Base-by-base conservation (phyloP, 2,329 filamentous ascomycete genomes). In the Penicillium sp. region DNA sequence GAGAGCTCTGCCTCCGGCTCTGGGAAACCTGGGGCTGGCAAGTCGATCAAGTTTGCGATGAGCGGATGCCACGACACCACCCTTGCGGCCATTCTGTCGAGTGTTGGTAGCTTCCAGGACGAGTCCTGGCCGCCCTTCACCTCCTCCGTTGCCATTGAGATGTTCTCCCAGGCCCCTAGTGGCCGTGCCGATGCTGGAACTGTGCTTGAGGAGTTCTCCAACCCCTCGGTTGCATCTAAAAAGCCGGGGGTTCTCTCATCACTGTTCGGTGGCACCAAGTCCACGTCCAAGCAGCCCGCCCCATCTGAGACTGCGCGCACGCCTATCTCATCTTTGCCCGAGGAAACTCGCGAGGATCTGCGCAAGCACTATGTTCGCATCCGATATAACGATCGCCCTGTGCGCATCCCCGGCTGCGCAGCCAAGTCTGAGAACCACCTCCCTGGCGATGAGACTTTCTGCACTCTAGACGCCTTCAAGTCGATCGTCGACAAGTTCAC, bases 31-130 rank as follows among this genome's bases (percentile, higher is more conserved):
- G 57, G 61, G 48, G 54, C 62, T 48, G 56, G 63, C 50, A 57
- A 71, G 39, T 51, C 70, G 33, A 58, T 93, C 56, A 85, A 83
- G 47, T 83, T 97, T 50, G 84, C 81, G 11, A 71, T 97, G 57
- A 86, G 81, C 51, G 90, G 90, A 20, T 95, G 90, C 58, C 90
- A 96, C 65, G 90, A 97, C 60, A 97, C 93, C 2, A 97, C 93
- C 0, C 76, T 98, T 4, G 93, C 87, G 2, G 86, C 79, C 1
- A 73, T 88, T 2, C 71, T 98, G 18, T 72, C 83, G 11, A 87
- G 86, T 51, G 67, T 97, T 5, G 93, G 91, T 2, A 85, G 86
- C 2, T 93, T 87, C 60, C 74, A 86, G 28, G 71, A 71, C 14
- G 78, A 78, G 33, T 75, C 77, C 23, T 98, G 93, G 93, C 93